Evolutionary conservation across 306 rosid species (phyloP), one percentile per base, ranked within the genome.

Genomic region (Trifolium pratense): DNA sequence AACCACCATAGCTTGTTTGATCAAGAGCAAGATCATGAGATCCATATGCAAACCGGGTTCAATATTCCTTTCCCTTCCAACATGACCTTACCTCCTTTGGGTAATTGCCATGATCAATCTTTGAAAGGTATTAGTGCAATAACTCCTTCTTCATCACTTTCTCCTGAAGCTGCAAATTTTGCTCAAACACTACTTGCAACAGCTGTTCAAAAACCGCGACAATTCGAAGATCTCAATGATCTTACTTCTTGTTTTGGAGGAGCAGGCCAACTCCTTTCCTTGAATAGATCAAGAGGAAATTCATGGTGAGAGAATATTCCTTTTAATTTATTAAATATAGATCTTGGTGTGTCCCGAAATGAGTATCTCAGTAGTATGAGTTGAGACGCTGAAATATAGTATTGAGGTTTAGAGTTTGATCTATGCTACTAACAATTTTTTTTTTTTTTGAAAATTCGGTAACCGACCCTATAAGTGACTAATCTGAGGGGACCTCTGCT

Each of bases 281-380:
- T 88, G 81, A 91, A 90, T 67, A 88, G 89, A 81, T 85, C 96
- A 13, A 62, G 74, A 71, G 39, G 87, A 40, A 85, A 90, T 83
- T 82, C 83, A 58, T 86, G 97, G 97, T 92, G 79, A 86, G 68
- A 59, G 5, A 17, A 12, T 36, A 16, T 5, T 29, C 21, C 9
- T 6, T 23, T 16, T 13, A 13, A 43, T 31, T 16, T 32, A n/a
- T 46, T 48, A 45, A 32, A 43, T 53, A 42, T 42, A 43, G 49
- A 43, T 43, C 5, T 13, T 40, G 13, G 15, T 40, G 12, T 40
- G 40, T 36, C 9, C 1, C 32, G 32, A 2, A 39, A 39, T 39
- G 13, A 7, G 12, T 39, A 39, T 8, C 3, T 8, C 43, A 39
- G 43, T 39, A 13, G 49, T 43, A 43, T 12, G 49, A 43, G 16